phyloP scores from a whole-genome alignment of 371 early-diverging fungal species.

The Batrachochytrium dendrobatidis region DNA sequence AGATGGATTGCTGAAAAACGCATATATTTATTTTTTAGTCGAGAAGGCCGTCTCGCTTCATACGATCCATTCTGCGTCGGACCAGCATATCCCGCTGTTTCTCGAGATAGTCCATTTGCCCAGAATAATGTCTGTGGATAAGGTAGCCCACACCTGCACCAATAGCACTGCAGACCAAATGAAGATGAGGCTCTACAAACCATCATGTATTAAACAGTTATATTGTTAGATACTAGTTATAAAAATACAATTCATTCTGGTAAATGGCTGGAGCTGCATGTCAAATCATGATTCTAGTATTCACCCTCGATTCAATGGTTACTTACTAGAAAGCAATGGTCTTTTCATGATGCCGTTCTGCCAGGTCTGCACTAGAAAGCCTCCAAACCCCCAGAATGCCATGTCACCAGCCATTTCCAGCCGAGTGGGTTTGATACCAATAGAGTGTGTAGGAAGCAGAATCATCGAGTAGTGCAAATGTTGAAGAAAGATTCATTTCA shows the following conservation, averaged over 20 bases:
- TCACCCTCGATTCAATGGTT: too few relatives aligned
- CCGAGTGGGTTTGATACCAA: background rate
- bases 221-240: too few relatives aligned
- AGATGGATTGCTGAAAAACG: too few relatives aligned
- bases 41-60: too few relatives aligned
- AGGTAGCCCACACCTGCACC: background rate
- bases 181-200: background rate
- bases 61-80: background rate
- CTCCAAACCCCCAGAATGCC: background rate
- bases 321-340: background rate
- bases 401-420: background rate
- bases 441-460: background rate
- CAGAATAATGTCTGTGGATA: background rate
- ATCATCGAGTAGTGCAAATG: background rate
- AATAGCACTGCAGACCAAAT: background rate
- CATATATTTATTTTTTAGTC: too few relatives aligned
- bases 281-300: too few relatives aligned
- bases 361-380: background rate
- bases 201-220: too few relatives aligned
- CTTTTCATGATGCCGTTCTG: background rate
- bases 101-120: background rate
- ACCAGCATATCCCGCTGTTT: background rate
- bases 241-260: too few relatives aligned
- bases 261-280: too few relatives aligned
- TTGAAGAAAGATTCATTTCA: too few relatives aligned